A percentile compares a stretch with the other conserved stretches of the same genome.
Evolutionary conservation across 257 asterid genomes (phyloP).

Genomic region (Gentiana macrophylla): DNA sequence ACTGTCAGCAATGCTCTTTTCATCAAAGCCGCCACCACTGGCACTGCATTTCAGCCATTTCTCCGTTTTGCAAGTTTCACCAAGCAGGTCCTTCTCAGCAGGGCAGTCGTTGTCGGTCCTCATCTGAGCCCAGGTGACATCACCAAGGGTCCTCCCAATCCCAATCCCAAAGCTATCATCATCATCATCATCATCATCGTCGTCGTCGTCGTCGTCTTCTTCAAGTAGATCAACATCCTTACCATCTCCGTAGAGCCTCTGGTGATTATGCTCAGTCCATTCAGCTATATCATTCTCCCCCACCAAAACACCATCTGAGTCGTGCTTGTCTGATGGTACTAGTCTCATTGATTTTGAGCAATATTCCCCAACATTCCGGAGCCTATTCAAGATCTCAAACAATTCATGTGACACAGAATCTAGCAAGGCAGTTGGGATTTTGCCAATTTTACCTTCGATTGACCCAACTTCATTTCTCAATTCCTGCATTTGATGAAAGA

Average conservation of each 20-base stretch:
- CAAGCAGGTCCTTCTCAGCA: constrained; percentile 60
- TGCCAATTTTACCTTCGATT: constrained; percentile 74
- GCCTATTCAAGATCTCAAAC: constrained; percentile 52
- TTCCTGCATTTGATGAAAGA: constrained; percentile 75
- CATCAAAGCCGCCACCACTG: constrained; percentile 55
- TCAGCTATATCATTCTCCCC: constrained; percentile 93
- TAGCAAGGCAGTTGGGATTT: constrained; percentile 43
- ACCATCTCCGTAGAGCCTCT: constrained; percentile 29
- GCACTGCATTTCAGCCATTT: constrained; percentile 74
- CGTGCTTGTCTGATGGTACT: constrained; percentile 61
- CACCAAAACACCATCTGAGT: constrained; percentile 72
- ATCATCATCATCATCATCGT: no score
- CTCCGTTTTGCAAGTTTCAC: constrained; percentile 68
- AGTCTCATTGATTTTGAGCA: constrained; percentile 55
- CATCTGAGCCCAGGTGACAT: constrained; percentile 92
- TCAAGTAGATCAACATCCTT: constrained; percentile 80
- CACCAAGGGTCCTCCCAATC: constrained; percentile 93
- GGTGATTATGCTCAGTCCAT: constrained; percentile 85
- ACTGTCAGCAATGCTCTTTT: constrained; percentile 58
- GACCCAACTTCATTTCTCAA: constrained; percentile 66
- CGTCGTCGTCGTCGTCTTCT: constrained; percentile 63
- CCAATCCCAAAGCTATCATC: constrained; percentile 12
- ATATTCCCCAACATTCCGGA: constrained; percentile 62
- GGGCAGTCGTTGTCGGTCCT: constrained; percentile 47
- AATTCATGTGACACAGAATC: constrained; percentile 69